A percentile compares a stretch with the other conserved stretches of the same genome.
Conservation (phyloP, 2,329 filamentous ascomycete genomes). For the Zasmidium cellare region DNA sequence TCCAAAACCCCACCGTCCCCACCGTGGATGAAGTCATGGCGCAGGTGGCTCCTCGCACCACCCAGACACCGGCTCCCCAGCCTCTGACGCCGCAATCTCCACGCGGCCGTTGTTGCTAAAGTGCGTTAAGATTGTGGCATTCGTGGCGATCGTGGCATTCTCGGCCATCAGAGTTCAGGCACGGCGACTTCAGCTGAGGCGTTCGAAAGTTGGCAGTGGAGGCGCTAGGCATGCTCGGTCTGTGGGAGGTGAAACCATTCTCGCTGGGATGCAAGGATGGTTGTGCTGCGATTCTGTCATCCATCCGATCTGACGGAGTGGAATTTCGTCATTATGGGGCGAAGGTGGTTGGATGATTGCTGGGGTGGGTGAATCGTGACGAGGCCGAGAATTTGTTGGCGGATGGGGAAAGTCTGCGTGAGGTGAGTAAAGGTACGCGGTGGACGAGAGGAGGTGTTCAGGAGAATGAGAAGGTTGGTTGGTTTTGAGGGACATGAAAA, state of each 20-base stretch:
- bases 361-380: neutral
- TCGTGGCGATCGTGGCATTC: slow-evolving; percentile 11
- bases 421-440: neutral
- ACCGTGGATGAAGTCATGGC: no score
- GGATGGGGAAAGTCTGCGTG: neutral
- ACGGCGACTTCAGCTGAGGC: slow-evolving; percentile 3
- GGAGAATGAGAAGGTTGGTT: neutral
- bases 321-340: neutral
- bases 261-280: neutral
- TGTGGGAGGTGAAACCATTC: slow-evolving; percentile 1
- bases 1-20: no score
- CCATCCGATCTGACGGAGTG: neutral
- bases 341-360: neutral
- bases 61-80: neutral
- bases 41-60: no score
- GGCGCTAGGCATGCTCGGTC: no score
- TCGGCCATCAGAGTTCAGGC: no score
- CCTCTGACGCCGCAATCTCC: neutral
- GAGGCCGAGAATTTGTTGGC: neutral
- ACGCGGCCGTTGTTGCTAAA: neutral
- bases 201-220: neutral
- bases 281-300: neutral
- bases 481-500: neutral
- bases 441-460: neutral
- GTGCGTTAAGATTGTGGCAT: neutral